Evolutionary conservation across 2,329 filamentous ascomycete genomes (phyloP), one percentile per base, ranked within the genome.

Genomic region (Sphaerulina populicola): DNA sequence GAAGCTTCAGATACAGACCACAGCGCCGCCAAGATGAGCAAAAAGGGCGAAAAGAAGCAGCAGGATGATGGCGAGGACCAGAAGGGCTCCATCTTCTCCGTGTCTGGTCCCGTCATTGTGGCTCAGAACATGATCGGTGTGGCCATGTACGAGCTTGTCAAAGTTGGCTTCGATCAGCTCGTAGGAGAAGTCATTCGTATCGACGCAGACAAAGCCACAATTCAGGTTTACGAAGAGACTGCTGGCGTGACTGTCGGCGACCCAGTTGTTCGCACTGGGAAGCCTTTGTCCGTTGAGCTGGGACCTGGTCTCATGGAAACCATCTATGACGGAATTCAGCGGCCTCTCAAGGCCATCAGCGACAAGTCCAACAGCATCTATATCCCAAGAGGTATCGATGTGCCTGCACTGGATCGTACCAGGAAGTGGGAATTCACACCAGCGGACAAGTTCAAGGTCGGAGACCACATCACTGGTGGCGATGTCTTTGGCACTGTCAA

Each of bases 211-310:
- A 94, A 91, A 74, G 90, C 89, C 62, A 95, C 90, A 44, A 94
- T 98, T 63, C 93, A 98, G 75, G 93, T 98, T 61, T 98, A 98
- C 77, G 93, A 98, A 72, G 93, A 98, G 75, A 98, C 93, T 62
- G 93, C 91, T 70, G 93, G 93, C 74, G 85, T 98, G 61, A 94
- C 82, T 62, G 90, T 98, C 60, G 93, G 93, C 68, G 93, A 98
- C 68, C 93, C 93, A 45, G 93, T 98, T 61, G 66, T 75, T 55
- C 82, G 91, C 66, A 96, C 91, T 52, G 88, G 89, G 71, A 96
- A 97, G 79, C 93, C 93, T 58, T 77, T 98, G 50, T 96, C 93
- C 52, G 93, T 98, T 72, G 93, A 98, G 72, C 85, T 98, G 43
- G 93, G 93, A 45, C 93, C 93, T 58, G 93, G 93, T 69, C 77